Base-by-base conservation (phyloP, 2,329 filamentous ascomycete genomes). In the Penicillium griseofulvum region DNA sequence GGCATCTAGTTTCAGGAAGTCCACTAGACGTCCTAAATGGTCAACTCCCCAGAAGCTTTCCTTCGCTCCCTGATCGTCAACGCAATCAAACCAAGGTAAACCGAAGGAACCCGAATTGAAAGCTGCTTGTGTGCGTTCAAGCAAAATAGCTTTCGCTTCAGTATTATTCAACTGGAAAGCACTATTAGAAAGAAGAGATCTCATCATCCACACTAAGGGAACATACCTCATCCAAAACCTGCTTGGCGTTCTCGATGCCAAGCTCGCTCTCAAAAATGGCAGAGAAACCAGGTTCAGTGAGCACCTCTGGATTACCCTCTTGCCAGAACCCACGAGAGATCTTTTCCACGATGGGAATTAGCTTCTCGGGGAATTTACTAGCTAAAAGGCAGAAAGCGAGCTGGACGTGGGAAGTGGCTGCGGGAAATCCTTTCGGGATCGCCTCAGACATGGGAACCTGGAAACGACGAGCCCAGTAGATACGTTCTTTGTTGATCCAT, bases 11-110 rank as follows among this genome's bases (percentile, higher is more conserved):
- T 76, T 80, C 55, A 86, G 60, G 66, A 81, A 79, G 53, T 81
- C 76, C 38, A 75, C 73, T 3, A 86, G 71, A 63, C 81, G 78
- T 1, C 80, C 83, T 41, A 87, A 60, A 68, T 85, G 82, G 72
- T 86, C 83, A 14, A 86, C 78, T 0, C 84, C 84, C 80, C 82
- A 87, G 62, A 81, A 86, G 0, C 70, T 70, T 59, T 85, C 81
- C 36, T 68, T 82, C 63, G 80, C 69, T 0, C 83, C 83, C 48
- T 80, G 71, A 7, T 68, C 49, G 67, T 85, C 83, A 46, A 78
- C 82, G 50, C 81, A 83, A 68, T 74, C 71, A 64, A 84, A 82
- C 79, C 81, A 87, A 2, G 84, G 84, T 50, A 86, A 64, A 1
- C 84, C 84, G 73, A 87, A 87, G 1, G 81, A 81, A 1, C 82